A percentile compares a stretch with the other conserved stretches of the same genome.
phyloP scores from a whole-genome alignment of 139 green algal genomes.

The Auxenochlorella pyrenoidosa region DNA sequence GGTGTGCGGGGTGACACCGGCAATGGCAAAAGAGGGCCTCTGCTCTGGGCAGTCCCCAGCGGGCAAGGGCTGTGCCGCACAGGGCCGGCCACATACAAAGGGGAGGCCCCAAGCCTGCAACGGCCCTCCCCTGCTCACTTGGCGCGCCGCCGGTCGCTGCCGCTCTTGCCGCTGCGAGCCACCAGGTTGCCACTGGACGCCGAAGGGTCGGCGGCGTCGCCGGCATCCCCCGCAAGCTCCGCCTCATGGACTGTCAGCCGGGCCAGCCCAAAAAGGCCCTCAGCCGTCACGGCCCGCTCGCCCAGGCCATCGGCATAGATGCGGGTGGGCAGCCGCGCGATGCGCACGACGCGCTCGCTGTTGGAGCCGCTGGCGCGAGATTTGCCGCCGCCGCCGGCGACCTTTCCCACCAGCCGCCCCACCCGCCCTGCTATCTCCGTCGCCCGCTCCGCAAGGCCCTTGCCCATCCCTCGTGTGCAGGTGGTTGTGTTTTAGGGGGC shows the following conservation, averaged over 20 bases:
- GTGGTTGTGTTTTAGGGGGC: no score
- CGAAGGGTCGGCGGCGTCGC: background rate
- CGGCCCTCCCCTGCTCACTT: background rate
- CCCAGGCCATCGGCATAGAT: background rate
- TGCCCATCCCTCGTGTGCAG: no score
- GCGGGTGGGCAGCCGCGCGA: constrained; percentile 16
- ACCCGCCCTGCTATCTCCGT: background rate
- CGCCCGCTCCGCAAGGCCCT: background rate
- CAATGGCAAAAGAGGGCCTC: no score
- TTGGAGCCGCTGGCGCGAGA: no score
- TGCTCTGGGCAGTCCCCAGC: no score
- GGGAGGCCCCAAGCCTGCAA: no score
- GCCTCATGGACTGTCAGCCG: constrained; percentile 21
- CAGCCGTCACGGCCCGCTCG: background rate
- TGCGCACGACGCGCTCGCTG: background rate
- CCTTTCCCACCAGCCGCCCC: background rate
- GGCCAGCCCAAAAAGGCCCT: constrained; percentile 3
- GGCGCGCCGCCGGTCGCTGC: background rate
- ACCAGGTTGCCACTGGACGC: background rate
- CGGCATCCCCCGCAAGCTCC: background rate
- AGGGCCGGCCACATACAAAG: no score
- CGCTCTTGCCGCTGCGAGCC: background rate
- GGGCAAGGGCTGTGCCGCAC: no score
- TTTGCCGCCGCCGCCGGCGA: background rate
- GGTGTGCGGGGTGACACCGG: no score